Conservation (phyloP, 495 filamentous ascomycete species). For the Hypoxylon crocopeplum region DNA sequence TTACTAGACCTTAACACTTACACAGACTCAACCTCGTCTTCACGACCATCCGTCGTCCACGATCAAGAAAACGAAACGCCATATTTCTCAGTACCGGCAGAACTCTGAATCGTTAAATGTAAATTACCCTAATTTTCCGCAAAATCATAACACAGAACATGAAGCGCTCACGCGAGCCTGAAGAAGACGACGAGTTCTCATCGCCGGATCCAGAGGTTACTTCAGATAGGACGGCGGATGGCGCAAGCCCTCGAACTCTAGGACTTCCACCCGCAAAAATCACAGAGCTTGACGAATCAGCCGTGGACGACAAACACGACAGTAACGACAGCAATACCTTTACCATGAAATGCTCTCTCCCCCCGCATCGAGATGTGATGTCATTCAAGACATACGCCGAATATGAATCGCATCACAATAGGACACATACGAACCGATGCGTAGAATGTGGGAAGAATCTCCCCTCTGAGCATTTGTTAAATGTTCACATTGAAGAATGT, state of each 20-base stretch:
- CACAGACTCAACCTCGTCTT: conserved; percentile 5
- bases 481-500: conserved; percentile 88
- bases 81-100: background rate
- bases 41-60: conserved; percentile 3
- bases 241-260: conserved; percentile 19
- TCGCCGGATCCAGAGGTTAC: conserved; percentile 25
- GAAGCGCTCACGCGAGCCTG: conserved; percentile 62
- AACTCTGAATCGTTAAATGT: conserved; percentile 28
- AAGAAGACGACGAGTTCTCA: conserved; percentile 45
- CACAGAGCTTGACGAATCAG: conserved; percentile 49
- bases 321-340: conserved; percentile 20
- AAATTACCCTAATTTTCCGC: conserved; percentile 38
- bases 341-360: conserved; percentile 79
- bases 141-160: conserved; percentile 40
- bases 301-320: conserved; percentile 38
- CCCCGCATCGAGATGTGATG: conserved; percentile 73
- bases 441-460: conserved; percentile 81
- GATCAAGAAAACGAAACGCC: background rate
- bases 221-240: conserved; percentile 13
- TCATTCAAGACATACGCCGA: conserved; percentile 77
- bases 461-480: conserved; percentile 71
- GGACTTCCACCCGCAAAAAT: conserved; percentile 47
- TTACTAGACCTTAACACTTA: conserved; percentile 2
- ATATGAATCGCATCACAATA: conserved; percentile 86
- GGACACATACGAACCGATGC: conserved; percentile 85